Percentiles rank a stretch among this genome's conserved stretches.
phyloP scores from a whole-genome alignment of 805 yeast genomes.

The Pichia nanzhaoensis region DNA sequence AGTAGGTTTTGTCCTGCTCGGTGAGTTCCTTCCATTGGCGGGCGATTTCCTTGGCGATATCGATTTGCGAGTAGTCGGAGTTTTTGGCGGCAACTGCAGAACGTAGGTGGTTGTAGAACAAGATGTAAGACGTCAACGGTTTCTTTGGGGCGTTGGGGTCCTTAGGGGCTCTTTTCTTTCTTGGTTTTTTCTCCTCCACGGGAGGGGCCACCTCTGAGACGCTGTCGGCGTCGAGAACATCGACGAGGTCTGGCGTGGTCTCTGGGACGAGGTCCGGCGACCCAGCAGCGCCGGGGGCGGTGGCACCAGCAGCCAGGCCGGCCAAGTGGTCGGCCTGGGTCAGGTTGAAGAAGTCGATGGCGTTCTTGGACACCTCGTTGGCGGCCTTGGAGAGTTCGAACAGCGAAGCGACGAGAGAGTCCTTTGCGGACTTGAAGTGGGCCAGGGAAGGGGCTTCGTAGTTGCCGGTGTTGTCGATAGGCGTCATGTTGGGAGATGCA shows the following conservation, averaged over 20 bases:
- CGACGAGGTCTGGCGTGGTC: too few relatives aligned
- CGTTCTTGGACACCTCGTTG: constrained; percentile 72
- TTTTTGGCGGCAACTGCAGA: constrained; percentile 66
- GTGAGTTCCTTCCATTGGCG: constrained; percentile 70
- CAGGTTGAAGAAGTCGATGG: constrained; percentile 66
- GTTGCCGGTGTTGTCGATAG: constrained; percentile 1
- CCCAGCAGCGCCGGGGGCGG: too few relatives aligned
- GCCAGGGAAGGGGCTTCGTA: constrained; percentile 9
- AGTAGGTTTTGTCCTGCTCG: constrained; percentile 62
- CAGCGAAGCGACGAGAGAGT: constrained; percentile 59
- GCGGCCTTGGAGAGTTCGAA: constrained; percentile 85
- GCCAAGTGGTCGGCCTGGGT: constrained; percentile 35
- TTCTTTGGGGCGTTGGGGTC: constrained; percentile 97
- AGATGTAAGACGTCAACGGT: constrained; percentile 83
- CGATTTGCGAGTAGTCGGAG: constrained; percentile 64
- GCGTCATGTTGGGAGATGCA: neutral
- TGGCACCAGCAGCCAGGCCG: neutral
- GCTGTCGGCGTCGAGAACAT: neutral
- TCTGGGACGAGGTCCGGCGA: too few relatives aligned
- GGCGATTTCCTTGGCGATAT: constrained; percentile 72
- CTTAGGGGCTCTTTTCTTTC: constrained; percentile 44
- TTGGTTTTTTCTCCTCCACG: constrained; percentile 31
- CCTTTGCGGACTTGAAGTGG: constrained; percentile 27
- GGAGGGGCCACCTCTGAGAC: too few relatives aligned
- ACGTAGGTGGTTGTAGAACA: constrained; percentile 68